phyloP scores from a whole-genome alignment of 1,284 basidiomycete genomes.

The Trametes versicolor region DNA sequence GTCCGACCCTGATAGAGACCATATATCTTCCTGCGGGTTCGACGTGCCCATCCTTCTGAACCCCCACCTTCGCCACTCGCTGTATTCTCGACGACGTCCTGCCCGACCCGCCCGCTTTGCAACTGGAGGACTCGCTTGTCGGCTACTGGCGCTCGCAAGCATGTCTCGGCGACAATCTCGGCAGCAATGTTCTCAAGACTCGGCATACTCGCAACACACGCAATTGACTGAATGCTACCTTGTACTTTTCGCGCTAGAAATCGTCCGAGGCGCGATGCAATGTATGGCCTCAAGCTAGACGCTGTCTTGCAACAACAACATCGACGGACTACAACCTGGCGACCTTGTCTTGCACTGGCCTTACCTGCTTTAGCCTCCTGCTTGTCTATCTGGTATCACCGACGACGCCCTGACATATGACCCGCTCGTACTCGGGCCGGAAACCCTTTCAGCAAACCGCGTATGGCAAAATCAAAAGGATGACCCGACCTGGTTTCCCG shows the following conservation, averaged over 20 bases:
- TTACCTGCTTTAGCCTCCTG: constrained; percentile 19
- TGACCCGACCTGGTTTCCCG: constrained; percentile 13
- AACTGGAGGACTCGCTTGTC: neutral
- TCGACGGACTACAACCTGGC: constrained; percentile 5
- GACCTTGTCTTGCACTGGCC: constrained; percentile 22
- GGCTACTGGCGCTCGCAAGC: neutral
- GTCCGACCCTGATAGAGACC: constrained; percentile 13
- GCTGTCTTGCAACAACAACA: constrained; percentile 4
- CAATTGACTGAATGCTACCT: constrained; percentile 8
- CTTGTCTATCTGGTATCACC: constrained; percentile 14
- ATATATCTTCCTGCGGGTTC: constrained; percentile 22
- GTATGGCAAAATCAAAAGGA: constrained; percentile 20
- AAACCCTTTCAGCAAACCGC: constrained; percentile 6
- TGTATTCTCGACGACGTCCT: neutral
- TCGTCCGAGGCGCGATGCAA: constrained; percentile 1
- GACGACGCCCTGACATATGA: constrained; percentile 16
- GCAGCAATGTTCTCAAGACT: neutral
- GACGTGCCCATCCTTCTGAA: neutral
- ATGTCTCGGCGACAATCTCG: constrained; percentile 2
- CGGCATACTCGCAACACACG: neutral
- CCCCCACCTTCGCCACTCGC: constrained; percentile 10
- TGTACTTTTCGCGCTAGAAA: constrained; percentile 8
- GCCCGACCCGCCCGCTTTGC: neutral
- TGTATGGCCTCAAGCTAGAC: constrained; percentile 3
- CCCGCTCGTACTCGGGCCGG: constrained; percentile 25